Conservation (phyloP, 257 asterid genomes). For the Ajuga chamaepitys region DNA sequence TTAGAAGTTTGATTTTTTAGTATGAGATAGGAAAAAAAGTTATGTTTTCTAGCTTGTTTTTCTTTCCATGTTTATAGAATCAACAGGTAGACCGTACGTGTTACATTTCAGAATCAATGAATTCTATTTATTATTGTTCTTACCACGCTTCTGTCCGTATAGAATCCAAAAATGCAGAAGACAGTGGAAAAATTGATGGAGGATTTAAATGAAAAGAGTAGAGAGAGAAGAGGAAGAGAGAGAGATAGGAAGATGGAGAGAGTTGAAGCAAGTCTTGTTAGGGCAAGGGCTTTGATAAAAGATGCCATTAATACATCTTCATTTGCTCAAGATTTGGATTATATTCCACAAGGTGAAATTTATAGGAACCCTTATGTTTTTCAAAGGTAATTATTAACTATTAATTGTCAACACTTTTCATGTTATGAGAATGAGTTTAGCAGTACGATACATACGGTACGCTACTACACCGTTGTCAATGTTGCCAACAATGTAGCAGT, state of each 20-base stretch:
- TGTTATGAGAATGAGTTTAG: too few relatives aligned
- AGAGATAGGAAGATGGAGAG: slow-evolving; percentile 35
- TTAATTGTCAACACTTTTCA: too few relatives aligned
- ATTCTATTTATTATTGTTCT: too few relatives aligned
- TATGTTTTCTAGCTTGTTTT: too few relatives aligned
- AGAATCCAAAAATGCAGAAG: slow-evolving; percentile 52
- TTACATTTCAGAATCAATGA: too few relatives aligned
- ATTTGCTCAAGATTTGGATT: slow-evolving; percentile 20
- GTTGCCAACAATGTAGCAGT: too few relatives aligned
- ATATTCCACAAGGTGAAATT: slow-evolving; percentile 43
- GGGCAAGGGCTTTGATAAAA: slow-evolving; percentile 42
- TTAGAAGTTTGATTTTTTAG: too few relatives aligned
- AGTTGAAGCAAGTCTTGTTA: slow-evolving; percentile 40
- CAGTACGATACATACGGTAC: too few relatives aligned
- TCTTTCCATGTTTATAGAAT: too few relatives aligned
- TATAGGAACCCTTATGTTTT: slow-evolving; percentile 46
- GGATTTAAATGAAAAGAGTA: slow-evolving; percentile 35
- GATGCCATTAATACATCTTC: slow-evolving; percentile 21
- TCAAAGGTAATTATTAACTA: slow-evolving; percentile 31
- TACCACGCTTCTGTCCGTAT: background rate
- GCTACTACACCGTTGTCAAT: too few relatives aligned
- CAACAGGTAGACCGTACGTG: too few relatives aligned
- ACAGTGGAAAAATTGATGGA: slow-evolving; percentile 29
- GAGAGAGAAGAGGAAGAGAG: slow-evolving; percentile 23
- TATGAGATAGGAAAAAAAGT: too few relatives aligned